These are phyloP conservation scores for Amanita rubescens DNA, from an alignment of 768 basidiomycete species.

Conservation along the genomic window DNA sequence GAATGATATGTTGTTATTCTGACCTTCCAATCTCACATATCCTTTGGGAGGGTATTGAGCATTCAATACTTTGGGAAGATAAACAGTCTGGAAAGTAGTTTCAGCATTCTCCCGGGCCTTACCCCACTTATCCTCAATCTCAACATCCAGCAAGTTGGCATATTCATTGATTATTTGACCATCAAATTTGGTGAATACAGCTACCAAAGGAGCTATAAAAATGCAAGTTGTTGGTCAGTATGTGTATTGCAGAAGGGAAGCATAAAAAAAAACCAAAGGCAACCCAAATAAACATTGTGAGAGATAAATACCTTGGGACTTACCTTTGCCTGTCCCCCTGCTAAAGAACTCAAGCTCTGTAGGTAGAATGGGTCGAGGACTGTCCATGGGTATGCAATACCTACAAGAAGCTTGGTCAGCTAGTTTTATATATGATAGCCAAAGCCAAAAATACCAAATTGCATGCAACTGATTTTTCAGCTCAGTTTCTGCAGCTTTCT, in stretches of 20 bases:
- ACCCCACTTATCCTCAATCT: slow-evolving; percentile 2
- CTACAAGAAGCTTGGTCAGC: neutral
- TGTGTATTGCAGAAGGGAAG: no score
- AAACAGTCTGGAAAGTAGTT: neutral
- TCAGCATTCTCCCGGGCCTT: neutral
- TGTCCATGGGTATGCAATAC: neutral
- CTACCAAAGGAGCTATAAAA: slow-evolving; percentile 28
- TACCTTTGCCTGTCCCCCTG: neutral
- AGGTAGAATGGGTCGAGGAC: neutral
- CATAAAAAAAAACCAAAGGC: no score
- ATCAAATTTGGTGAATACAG: slow-evolving; percentile 32
- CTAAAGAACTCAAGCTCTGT: neutral
- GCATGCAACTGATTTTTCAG: slow-evolving; percentile 27
- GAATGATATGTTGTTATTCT: neutral
- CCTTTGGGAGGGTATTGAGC: neutral
- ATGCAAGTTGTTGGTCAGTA: no score
- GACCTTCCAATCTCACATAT: slow-evolving; percentile 3
- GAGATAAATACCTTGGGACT: no score
- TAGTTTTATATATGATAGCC: neutral
- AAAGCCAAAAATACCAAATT: slow-evolving; percentile 24
- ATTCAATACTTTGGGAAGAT: no score
- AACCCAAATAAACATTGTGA: no score
- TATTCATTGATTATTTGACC: slow-evolving; percentile 17
- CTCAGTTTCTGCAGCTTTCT: slow-evolving; percentile 8
- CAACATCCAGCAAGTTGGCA: neutral